A percentile compares a stretch with the other conserved stretches of the same genome.
Evolutionary conservation across 129 eudicot genomes (phyloP).

Genomic region (Escallonia rubra): DNA sequence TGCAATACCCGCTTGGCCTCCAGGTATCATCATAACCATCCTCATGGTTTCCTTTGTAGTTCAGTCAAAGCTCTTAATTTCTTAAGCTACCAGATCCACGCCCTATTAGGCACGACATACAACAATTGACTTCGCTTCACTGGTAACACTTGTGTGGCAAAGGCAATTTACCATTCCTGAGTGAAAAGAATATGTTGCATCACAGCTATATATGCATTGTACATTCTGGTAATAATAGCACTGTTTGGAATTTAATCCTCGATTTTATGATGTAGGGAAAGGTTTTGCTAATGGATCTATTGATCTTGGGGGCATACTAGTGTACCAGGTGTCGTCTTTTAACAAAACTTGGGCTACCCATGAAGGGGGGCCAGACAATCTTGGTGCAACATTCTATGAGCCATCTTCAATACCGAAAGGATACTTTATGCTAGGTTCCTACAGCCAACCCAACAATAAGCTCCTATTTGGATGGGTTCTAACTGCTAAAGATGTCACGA

Average conservation of each 20-base stretch:
- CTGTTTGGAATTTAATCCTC: too few species aligned
- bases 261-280: conserved; percentile 32
- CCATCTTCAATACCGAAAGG: conserved; percentile 35
- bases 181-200: too few species aligned
- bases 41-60: too few species aligned
- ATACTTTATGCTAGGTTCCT: conserved; percentile 27
- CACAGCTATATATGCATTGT: not conserved
- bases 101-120: too few species aligned
- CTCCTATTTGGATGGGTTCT: conserved; percentile 31
- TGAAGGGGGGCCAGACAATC: conserved; percentile 42
- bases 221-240: too few species aligned
- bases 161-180: too few species aligned
- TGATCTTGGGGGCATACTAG: conserved; percentile 39
- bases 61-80: too few species aligned
- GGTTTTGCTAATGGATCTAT: conserved; percentile 40
- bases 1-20: too few species aligned
- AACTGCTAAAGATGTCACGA: conserved; percentile 33
- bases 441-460: conserved; percentile 38
- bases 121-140: too few species aligned
- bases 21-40: too few species aligned
- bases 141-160: too few species aligned
- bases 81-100: too few species aligned
- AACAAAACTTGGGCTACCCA: conserved; percentile 39
- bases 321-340: conserved; percentile 28
- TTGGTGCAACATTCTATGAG: conserved; percentile 34